Base-by-base conservation (phyloP, 495 filamentous ascomycete species). In the Penicillium psychrofluorescens region DNA sequence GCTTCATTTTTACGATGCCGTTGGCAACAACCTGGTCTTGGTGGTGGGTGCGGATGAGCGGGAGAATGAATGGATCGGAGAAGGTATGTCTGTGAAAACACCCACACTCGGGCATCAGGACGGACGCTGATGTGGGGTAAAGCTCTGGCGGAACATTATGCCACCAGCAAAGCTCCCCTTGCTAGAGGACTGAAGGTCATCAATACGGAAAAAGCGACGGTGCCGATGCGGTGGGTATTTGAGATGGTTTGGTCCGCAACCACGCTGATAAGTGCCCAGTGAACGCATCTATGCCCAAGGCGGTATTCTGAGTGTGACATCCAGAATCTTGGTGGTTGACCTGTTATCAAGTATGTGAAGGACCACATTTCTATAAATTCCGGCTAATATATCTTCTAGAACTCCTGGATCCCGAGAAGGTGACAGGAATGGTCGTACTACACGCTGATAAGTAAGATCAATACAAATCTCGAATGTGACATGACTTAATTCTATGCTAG, bases 291-390 rank as follows among this genome's bases (percentile, higher is more conserved):
- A 98, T 67, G 67, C 78, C 1, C 72, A 80, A 45, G 92, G 92
- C 22, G 92, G 92, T 41, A 86, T 97, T 59, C 86, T 95, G 67
- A 95, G 91, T 75, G 84, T 97, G 55, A 98, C 92, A 28, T 95
- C 88, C 32, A 86, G 90, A 52, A 98, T 98, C 49, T 65, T 98
- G 43, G 86, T 96, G 8, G 88, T 95, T 16, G 92, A 98, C 67
- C 71, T 97, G 42, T 63, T 98, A 46, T 92, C 88, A 29, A 79
- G 78, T 75, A 75, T 33, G 64, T 39, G 10, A 16, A 29, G 11
- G 8, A 22, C 11, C 40, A 12, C 14, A 36, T 6, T 8, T 11
- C 22, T 29, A 22, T n/a, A 13, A 30, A 36, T 31, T 13, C 38
- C 27, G 13, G 41, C 59, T 64, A 31, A 69, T 44, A 13, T 35